Evolutionary conservation across 331 rosid genomes (phyloP).

Genomic region (Rosa hybrid): DNA sequence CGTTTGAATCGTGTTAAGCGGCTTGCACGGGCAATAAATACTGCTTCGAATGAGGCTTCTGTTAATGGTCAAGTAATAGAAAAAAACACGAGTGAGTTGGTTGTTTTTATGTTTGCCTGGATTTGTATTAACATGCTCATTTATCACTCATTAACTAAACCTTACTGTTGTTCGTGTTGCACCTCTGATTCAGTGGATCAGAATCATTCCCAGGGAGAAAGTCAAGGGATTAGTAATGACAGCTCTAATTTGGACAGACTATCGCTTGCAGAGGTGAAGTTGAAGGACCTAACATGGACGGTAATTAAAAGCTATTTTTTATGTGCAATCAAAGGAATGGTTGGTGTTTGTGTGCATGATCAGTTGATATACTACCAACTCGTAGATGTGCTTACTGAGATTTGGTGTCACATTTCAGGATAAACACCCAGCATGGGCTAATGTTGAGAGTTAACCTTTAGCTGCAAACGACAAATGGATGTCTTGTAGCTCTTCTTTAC

Average conservation of each 20-base stretch:
- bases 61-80: conserved; percentile 13
- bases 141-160: not conserved
- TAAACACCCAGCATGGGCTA: not conserved
- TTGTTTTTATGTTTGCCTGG: not conserved
- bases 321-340: not conserved
- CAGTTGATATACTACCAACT: not conserved
- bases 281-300: conserved; percentile 9
- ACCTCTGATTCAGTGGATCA: conserved; percentile 21
- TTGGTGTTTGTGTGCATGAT: not conserved
- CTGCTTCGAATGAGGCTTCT: conserved; percentile 1
- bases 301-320: conserved; percentile 1
- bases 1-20: conserved; percentile 41
- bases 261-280: conserved; percentile 1
- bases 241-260: conserved; percentile 8
- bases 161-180: not conserved
- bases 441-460: conserved; percentile 22
- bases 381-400: not conserved
- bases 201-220: conserved; percentile 4
- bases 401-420: conserved; percentile 28
- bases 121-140: not conserved
- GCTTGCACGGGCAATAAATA: conserved; percentile 36
- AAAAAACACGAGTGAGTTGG: not conserved
- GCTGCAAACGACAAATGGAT: conserved; percentile 7
- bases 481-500: conserved; percentile 11
- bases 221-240: not conserved